Evolutionary conservation across 345 rosid species (phyloP).

Genomic region (Sisymbrium altissimum): DNA sequence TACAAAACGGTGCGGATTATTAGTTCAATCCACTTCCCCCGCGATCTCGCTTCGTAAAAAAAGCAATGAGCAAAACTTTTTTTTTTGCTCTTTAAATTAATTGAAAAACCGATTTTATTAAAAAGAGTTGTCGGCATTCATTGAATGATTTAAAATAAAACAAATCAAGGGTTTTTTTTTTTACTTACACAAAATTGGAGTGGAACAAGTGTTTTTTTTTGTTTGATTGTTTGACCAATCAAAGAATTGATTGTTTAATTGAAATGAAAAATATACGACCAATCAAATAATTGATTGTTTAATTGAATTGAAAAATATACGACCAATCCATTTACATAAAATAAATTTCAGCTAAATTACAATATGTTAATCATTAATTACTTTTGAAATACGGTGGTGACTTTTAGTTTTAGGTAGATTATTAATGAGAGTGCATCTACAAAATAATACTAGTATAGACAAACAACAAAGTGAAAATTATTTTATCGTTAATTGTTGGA

Average conservation of each 20-base stretch:
- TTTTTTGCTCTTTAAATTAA: no score
- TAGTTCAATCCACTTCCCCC: constrained; percentile 19
- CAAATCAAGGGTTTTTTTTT: background rate
- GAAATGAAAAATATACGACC: background rate
- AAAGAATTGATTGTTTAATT: background rate
- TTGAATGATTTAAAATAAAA: background rate
- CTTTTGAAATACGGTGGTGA: background rate
- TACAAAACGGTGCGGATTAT: constrained; percentile 23
- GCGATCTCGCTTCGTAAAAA: constrained; percentile 32
- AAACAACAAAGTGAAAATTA: background rate
- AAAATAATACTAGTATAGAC: background rate
- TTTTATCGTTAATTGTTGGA: constrained; percentile 9
- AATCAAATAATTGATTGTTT: no score
- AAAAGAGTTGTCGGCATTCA: background rate
- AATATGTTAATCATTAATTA: background rate
- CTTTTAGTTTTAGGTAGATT: background rate
- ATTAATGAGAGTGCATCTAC: background rate
- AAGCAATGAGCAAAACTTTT: no score
- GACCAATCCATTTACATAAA: background rate
- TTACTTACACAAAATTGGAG: constrained; percentile 1
- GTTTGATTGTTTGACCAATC: constrained; percentile 9
- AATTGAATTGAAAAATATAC: no score
- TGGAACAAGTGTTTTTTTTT: constrained; percentile 19
- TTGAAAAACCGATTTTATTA: background rate
- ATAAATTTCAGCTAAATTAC: background rate